A percentile compares a stretch with the other conserved stretches of the same genome.
These are phyloP conservation scores for Macrocystidia cucumis DNA, from an alignment of 1,284 basidiomycete genomes.

Conservation along the genomic window DNA sequence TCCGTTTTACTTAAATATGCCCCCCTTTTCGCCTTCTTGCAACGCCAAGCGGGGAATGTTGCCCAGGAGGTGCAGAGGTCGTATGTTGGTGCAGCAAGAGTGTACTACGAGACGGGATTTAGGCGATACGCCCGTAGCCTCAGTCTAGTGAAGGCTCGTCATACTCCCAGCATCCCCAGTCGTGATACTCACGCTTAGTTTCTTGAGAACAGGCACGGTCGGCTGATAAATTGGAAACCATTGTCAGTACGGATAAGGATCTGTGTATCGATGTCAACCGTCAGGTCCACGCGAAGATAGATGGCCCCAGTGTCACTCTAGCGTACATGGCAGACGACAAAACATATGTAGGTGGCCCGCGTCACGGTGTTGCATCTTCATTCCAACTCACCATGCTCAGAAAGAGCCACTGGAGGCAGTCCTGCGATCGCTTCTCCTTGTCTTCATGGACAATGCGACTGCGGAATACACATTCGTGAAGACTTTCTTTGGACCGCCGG, in stretches of 20 bases:
- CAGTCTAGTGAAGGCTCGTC: conserved; percentile 66
- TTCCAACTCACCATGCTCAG: conserved; percentile 33
- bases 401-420: conserved; percentile 79
- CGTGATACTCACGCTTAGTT: conserved; percentile 1
- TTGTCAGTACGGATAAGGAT: conserved; percentile 35
- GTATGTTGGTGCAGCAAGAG: conserved; percentile 77
- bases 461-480: conserved; percentile 86
- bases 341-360: conserved; percentile 64
- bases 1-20: conserved; percentile 83
- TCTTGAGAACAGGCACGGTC: conserved; percentile 46
- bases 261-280: conserved; percentile 43
- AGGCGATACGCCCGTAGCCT: conserved; percentile 84
- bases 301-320: conserved; percentile 73
- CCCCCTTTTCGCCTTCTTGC: conserved; percentile 81
- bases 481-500: conserved; percentile 60
- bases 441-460: conserved; percentile 89
- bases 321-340: conserved; percentile 87
- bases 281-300: conserved; percentile 61
- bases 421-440: conserved; percentile 78
- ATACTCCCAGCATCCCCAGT: conserved; percentile 2
- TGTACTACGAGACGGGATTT: conserved; percentile 96
- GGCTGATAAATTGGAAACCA: conserved; percentile 55
- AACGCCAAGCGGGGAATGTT: conserved; percentile 74
- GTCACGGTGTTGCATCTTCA: too few relatives aligned
- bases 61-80: conserved; percentile 88